Base-by-base conservation (phyloP, 2,329 filamentous ascomycete genomes). In the Tolypocladium capitatum region DNA sequence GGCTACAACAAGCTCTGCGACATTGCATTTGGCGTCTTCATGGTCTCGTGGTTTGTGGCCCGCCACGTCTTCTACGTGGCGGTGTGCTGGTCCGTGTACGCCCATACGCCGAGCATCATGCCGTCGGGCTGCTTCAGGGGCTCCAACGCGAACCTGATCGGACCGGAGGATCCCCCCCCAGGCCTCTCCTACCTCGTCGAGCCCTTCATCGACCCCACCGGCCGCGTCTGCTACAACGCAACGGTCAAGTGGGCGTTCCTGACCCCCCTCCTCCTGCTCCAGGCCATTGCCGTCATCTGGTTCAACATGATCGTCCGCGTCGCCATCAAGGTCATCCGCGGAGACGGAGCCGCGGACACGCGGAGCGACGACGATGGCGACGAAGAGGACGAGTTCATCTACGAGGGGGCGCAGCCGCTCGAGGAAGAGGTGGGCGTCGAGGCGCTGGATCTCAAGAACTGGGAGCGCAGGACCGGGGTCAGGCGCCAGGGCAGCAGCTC, bases 241-340 rank as follows among this genome's bases (percentile, higher is more conserved):
- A 75, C 73, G 11, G 79, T 96, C 58, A 82, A 83, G 58, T 85
- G 79, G 75, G 72, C 74, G 13, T 97, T 97, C 69, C 70, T 97
- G 16, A 72, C 75, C 10, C 75, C 87, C 35, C 78, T 98, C 3
- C 70, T 94, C 13, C 76, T 83, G 34, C 73, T 98, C 21, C 89
- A 97, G 65, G 70, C 74, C 21, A 76, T 98, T 46, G 89, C 86
- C 31, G 70, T 94, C 33, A 74, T 86, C 52, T 97, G 92, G 92
- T 94, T 97, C 60, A 75, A 73, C 52, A 85, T 95, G 81, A 95
- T 97, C 55, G 67, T 90, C 35, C 80, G 81, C 49, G 86, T 98
- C 2, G 89, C 89, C 21, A 74, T 84, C 52, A 82, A 83, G 51
- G 89, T 97, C 6, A 62, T 97, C 33, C 77, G 75, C 45, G 90